Evolutionary conservation across 129 eudicot species (phyloP), one percentile per base, ranked within the genome.

Genomic region (Heracleum sosnowskyi): DNA sequence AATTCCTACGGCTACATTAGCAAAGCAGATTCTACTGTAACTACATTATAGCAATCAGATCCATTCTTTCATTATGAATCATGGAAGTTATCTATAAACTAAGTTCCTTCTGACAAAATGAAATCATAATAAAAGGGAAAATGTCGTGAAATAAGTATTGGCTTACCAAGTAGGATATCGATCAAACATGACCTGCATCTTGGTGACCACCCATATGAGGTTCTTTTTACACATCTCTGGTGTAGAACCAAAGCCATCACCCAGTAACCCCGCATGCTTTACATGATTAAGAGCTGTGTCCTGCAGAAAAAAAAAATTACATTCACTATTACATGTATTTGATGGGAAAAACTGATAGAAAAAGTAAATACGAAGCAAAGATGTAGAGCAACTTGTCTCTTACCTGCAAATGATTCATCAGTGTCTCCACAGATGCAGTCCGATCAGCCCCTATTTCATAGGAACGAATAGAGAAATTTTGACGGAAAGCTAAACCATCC

Each of bases 241-340:
- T 17, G 99, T 90, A 73, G 99, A 84, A 76, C 97, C 96, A 89
- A 95, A 92, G 78, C 99, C 99, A 85, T 86, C 96, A 76, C 89
- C 94, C 76, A 90, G 76, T 60, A 92, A 83, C 18, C 99, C 96
- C 1, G 88, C 96, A 68, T 79, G 81, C 86, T 91, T 95, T 8
- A 89, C 97, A 85, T 95, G 99, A 84, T 95, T 95, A 74, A 95
- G 90, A 1, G 99, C 99, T n/a, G 99, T 92, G 86, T 95, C 99
- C 99, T 95, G 88, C 28, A 74, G 72, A 75, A 28, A 66, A 64
- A 74, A 82, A 17, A 69, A 76, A 9, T 24, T 33, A 16, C 6
- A 18, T 0, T 7, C 1, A 18, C 45, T 18, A 35, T 20, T 2
- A 66, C 57, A 5, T 18, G 3, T 53, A 53, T 53, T 5, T 18